phyloP scores from a whole-genome alignment of 2,329 filamentous ascomycete genomes.

The Exophiala viscosa region DNA sequence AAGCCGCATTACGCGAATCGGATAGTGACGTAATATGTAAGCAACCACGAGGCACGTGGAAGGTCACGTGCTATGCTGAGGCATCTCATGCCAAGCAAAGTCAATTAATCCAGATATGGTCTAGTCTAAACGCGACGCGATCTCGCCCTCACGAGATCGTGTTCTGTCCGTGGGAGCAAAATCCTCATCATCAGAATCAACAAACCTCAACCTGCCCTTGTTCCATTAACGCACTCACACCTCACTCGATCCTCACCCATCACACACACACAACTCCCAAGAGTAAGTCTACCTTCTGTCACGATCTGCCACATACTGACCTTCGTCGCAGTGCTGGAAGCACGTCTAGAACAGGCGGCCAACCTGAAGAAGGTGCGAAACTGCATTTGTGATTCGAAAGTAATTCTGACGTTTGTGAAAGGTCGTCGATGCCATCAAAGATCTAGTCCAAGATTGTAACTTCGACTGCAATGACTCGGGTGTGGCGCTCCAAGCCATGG shows the following conservation, averaged over 20 bases:
- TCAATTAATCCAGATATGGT: background rate
- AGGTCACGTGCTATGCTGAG: background rate
- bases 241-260: too few species aligned
- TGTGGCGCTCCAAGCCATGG: constrained; percentile 98
- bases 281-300: too few species aligned
- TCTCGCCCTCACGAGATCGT: constrained; percentile 1
- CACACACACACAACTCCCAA: too few species aligned
- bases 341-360: constrained; percentile 89
- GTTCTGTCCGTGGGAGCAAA: constrained; percentile 1
- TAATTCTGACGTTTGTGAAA: constrained; percentile 36
- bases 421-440: constrained; percentile 99
- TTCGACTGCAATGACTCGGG: constrained; percentile 99
- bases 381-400: background rate
- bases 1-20: too few species aligned
- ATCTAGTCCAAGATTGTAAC: constrained; percentile 99
- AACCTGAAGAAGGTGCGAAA: constrained; percentile 83
- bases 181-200: background rate
- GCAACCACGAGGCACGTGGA: too few species aligned
- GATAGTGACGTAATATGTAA: too few species aligned
- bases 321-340: constrained; percentile 72
- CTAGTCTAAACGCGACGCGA: constrained; percentile 8
- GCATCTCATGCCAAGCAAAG: background rate
- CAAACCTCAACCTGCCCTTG: too few species aligned
- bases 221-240: too few species aligned
- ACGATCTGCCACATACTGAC: too few species aligned